phyloP scores from a whole-genome alignment of 2,329 filamentous ascomycete genomes.

The Calonectria crousiana region DNA sequence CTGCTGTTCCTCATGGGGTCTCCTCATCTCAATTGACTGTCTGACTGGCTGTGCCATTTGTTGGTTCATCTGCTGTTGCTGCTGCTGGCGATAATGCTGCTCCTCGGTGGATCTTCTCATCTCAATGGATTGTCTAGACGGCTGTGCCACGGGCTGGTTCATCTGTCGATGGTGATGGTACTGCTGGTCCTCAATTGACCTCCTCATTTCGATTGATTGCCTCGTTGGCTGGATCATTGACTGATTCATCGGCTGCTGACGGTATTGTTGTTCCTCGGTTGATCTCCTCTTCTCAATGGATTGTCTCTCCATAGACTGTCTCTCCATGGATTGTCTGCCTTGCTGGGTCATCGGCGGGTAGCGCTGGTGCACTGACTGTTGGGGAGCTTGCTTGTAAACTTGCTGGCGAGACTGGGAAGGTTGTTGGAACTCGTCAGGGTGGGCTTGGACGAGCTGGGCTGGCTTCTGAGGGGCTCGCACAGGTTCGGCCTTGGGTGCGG shows the following conservation, averaged over 20 bases:
- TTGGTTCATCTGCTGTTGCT: slow-evolving; percentile 28
- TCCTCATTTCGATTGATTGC: slow-evolving; percentile 32
- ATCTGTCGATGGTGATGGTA: slow-evolving; percentile 30
- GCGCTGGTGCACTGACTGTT: slow-evolving; percentile 22
- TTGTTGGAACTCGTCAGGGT: slow-evolving; percentile 35
- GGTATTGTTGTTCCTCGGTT: slow-evolving; percentile 15
- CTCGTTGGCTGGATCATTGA: background rate
- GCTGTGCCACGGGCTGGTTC: slow-evolving; percentile 24
- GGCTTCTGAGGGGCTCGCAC: slow-evolving; percentile 64
- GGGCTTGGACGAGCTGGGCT: slow-evolving; percentile 22
- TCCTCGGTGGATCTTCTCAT: slow-evolving; percentile 41
- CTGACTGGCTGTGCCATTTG: slow-evolving; percentile 27
- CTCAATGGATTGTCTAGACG: slow-evolving; percentile 39
- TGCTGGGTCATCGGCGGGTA: slow-evolving; percentile 29
- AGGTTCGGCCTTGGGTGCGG: background rate
- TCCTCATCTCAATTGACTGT: slow-evolving; percentile 40
- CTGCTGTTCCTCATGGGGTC: slow-evolving; percentile 42
- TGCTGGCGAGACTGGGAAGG: slow-evolving; percentile 28
- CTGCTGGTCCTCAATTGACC: slow-evolving; percentile 26
- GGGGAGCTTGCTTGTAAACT: slow-evolving; percentile 2
- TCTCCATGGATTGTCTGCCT: slow-evolving; percentile 2
- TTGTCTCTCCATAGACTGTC: background rate
- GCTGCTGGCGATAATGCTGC: slow-evolving; percentile 35
- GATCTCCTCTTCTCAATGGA: background rate
- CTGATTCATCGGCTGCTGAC: slow-evolving; percentile 16